A percentile compares a stretch with the other conserved stretches of the same genome.
Conservation (phyloP, 106 monocot genomes). For the Chionographis japonica region DNA sequence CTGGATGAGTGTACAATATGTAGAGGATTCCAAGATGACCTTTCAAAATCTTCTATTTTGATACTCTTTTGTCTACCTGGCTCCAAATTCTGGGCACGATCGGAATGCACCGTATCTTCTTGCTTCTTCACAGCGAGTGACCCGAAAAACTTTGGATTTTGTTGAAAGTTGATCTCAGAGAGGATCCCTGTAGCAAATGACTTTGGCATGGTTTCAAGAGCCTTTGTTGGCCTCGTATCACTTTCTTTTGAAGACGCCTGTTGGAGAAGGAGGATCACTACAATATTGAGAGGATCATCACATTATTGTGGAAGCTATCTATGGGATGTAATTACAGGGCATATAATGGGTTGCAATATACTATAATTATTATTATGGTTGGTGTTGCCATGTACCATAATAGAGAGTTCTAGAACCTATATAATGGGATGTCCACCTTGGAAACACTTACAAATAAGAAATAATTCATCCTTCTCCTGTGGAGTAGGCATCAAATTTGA, state of each 20-base stretch:
- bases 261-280: not conserved
- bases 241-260: constrained; percentile 15
- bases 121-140: constrained; percentile 10
- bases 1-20: not conserved
- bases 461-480: too few relatives aligned
- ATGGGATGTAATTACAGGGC: too few relatives aligned
- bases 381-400: too few relatives aligned
- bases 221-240: constrained; percentile 1
- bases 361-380: too few relatives aligned
- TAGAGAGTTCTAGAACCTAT: too few relatives aligned
- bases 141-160: not conserved
- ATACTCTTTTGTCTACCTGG: not conserved
- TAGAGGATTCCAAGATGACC: not conserved
- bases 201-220: constrained; percentile 27
- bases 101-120: constrained; percentile 11
- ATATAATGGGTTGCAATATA: too few relatives aligned
- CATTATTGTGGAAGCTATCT: too few relatives aligned
- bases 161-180: constrained; percentile 22
- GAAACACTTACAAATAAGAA: too few relatives aligned
- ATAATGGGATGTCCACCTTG: too few relatives aligned
- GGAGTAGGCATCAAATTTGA: too few relatives aligned
- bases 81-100: not conserved
- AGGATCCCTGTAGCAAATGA: constrained; percentile 52
- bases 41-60: not conserved
- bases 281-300: too few relatives aligned